Evolutionary conservation across 1,139 yeast genomes (phyloP).

Genomic region (Petasospora rhodanensis): DNA sequence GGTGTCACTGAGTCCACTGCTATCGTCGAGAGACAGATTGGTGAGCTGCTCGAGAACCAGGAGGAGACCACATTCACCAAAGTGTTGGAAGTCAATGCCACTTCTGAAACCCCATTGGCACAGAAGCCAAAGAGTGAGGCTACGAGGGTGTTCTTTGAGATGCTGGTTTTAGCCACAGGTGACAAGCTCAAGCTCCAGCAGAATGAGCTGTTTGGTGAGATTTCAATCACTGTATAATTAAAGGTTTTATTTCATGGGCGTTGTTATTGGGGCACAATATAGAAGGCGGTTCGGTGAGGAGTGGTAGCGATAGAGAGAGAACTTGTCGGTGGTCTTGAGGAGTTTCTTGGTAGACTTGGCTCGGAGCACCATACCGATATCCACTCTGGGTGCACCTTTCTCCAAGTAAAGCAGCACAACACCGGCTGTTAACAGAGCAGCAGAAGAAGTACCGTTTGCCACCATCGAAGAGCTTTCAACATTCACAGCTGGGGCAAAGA

Average conservation of each 20-base stretch:
- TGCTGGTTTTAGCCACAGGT: conserved; percentile 76
- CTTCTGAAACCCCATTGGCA: conserved; percentile 27
- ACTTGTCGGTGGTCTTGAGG: not conserved
- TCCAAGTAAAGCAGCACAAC: conserved; percentile 60
- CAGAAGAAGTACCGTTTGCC: conserved; percentile 84
- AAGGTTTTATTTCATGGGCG: too few species aligned
- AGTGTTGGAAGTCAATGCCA: conserved; percentile 38
- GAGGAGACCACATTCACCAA: conserved; percentile 34
- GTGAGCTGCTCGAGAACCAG: conserved; percentile 6
- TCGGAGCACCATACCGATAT: conserved; percentile 27
- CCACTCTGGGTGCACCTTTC: conserved; percentile 45
- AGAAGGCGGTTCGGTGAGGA: conserved; percentile 8
- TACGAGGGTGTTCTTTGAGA: conserved; percentile 73
- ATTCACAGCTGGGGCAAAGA: conserved; percentile 75
- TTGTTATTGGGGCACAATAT: too few species aligned
- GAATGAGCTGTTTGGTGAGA: conserved; percentile 54
- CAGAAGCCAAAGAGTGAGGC: conserved; percentile 52
- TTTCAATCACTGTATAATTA: conserved; percentile 39
- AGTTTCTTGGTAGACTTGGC: conserved; percentile 9
- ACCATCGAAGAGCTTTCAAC: conserved; percentile 34
- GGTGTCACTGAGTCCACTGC: conserved; percentile 44
- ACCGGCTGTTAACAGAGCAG: conserved; percentile 79
- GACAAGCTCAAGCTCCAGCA: conserved; percentile 68
- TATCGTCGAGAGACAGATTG: conserved; percentile 45
- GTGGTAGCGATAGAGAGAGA: not conserved